Evolutionary conservation across 2,329 filamentous ascomycete species (phyloP), one percentile per base, ranked within the genome.

Genomic region (Lachnellula subtilissima): DNA sequence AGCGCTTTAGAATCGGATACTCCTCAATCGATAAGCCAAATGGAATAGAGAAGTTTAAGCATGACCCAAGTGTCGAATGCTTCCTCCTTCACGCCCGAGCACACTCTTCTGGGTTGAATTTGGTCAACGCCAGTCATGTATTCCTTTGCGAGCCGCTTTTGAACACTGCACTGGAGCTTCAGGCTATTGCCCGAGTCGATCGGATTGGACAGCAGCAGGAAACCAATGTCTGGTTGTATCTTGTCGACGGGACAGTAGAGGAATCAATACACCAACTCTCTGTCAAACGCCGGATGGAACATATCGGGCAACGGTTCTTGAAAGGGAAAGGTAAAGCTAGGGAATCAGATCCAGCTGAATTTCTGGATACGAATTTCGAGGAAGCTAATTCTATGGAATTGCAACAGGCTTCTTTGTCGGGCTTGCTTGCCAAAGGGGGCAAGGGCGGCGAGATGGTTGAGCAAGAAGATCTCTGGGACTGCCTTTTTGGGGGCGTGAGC

Each of bases 191-290:
- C 0, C 87, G 94, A 54, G 92, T 99, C 1, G 91, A 99, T 69
- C 85, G 94, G 37, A 99, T 99, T 61, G 94, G 94, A 0, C 94
- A 97, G 72, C 80, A 86, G 61, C 85, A 89, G 51, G 81, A 89
- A 62, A 99, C 94, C 0, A 96, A 90, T 0, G 91, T 97, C 1
- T 97, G 92, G 88, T 87, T 97, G 71, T 97, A 97, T 70, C 80
- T 97, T 2, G 83, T 97, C n/a, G 84, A 87, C 15, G 89, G 88
- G 51, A 96, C 93, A 0, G 90, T 97, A 0, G 94, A 99, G 69
- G 88, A 96, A 73, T 88, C 88, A 1, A 95, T 97, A 60, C 91
- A 97, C 73, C 84, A 92, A 57, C 81, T 97, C 36, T 94, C 90
- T 0, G 90, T 96, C 1, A 78, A 81, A 57, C 81, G 91, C 28